phyloP scores from a whole-genome alignment of 305 asterid genomes.

The Solanum hybrid region DNA sequence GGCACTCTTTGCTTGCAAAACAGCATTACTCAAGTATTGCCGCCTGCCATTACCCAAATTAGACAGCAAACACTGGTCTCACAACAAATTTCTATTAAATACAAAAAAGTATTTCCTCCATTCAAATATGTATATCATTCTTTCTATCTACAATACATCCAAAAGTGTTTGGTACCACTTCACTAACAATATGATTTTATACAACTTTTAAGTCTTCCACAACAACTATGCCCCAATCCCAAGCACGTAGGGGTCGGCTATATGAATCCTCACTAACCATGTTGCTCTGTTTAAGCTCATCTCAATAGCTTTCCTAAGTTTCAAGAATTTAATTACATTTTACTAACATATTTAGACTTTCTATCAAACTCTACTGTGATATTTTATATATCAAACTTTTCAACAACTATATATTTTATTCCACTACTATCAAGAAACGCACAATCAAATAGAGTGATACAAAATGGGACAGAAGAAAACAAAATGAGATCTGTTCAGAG shows the following conservation, averaged over 20 bases:
- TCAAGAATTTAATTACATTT: background rate
- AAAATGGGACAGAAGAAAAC: background rate
- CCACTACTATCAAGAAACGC: background rate
- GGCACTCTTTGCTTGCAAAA: conserved; percentile 92
- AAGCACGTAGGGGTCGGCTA: background rate
- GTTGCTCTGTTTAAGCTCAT: background rate
- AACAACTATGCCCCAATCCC: background rate
- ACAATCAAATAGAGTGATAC: background rate
- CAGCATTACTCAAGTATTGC: conserved; percentile 93
- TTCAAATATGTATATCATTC: background rate
- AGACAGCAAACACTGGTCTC: background rate
- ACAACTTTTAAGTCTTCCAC: background rate
- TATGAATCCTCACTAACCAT: background rate
- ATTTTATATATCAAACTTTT: background rate
- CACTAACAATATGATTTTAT: background rate
- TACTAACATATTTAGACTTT: background rate
- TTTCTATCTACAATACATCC: background rate
- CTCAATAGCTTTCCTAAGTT: background rate
- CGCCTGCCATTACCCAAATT: conserved; percentile 55
- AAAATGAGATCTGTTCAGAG: background rate
- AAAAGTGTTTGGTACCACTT: background rate
- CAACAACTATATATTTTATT: background rate
- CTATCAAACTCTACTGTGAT: background rate
- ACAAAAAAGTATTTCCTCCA: background rate
- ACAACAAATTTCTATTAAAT: background rate